Evolutionary conservation across 2,329 filamentous ascomycete genomes (phyloP), one percentile per base, ranked within the genome.

Genomic region (Parascedosporium putredinis): DNA sequence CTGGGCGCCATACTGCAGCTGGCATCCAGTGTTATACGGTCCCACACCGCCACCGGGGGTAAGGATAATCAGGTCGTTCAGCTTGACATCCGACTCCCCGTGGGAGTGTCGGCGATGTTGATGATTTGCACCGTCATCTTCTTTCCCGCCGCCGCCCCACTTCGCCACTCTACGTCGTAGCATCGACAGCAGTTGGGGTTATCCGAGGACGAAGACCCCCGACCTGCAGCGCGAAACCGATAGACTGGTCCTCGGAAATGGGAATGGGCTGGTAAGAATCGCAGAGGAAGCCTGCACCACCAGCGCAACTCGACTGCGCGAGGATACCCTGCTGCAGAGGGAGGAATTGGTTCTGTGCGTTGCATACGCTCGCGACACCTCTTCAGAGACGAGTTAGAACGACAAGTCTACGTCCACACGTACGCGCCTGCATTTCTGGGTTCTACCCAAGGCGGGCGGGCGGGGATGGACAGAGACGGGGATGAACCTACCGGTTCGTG

Each of bases 171-270:
- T 9, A 57, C 45, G 38, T 57, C 44, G 50, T 54, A 54, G 50
- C 56, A 58, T 43, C 55, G 55, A 52, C 56, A 58, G 54, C 56
- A 58, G 46, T 52, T 55, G 22, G 56, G 36, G 36, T 56, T 54
- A 50, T 54, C 54, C 14, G 51, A 36, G 24, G 23, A 49, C 20
- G 55, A 51, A 47, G 45, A 52, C 42, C 52, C n/a, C 53, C 52
- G 14, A 57, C 51, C 29, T 55, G 54, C 48, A 58, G 55, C 9
- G 53, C 55, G 43, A 55, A 57, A 27, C 54, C 56, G 49, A 56
- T 55, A 7, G 54, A 53, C 4, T 58, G 51, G 24, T 59, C 53
- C n/a, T 56, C 48, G 10, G 50, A 25, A 2, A 57, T 48, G 2
- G 56, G 55, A n/a, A 51, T 40, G 14, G 56, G 56, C 49, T 56